Evolutionary conservation across 208 protist genomes (phyloP).

Genomic region (Acanthamoeba castellanii): DNA sequence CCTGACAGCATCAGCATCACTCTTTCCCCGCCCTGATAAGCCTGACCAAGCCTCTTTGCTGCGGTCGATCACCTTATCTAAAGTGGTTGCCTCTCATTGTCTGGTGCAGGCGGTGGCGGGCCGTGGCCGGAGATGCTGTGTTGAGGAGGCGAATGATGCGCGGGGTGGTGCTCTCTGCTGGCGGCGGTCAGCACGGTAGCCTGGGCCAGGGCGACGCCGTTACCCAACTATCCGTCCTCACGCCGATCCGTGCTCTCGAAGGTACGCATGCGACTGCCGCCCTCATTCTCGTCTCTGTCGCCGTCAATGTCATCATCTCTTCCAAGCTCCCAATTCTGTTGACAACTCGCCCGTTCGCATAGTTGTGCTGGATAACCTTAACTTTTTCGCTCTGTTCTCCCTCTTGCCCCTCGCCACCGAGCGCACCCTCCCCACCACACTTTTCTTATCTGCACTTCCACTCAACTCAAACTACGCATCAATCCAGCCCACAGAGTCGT

Average conservation of each 20-base stretch:
- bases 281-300: background rate
- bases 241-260: background rate
- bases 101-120: background rate
- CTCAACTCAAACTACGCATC: background rate
- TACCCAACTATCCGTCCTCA: conserved; percentile 7
- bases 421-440: too few relatives aligned
- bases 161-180: background rate
- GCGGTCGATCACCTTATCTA: too few relatives aligned
- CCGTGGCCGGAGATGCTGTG: background rate
- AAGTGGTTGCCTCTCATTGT: background rate
- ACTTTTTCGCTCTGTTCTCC: background rate
- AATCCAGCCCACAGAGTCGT: background rate
- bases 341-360: background rate
- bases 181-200: background rate
- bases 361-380: background rate
- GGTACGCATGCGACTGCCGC: background rate
- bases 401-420: too few relatives aligned
- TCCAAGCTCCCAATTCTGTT: background rate
- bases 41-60: too few relatives aligned
- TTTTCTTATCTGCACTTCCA: background rate
- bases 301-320: background rate
- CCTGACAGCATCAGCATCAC: too few relatives aligned
- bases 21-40: too few relatives aligned
- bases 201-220: background rate
- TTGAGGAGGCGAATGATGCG: background rate